Percentiles rank a stretch among this genome's conserved stretches.
phyloP scores from a whole-genome alignment of 768 basidiomycete species.

The Termitomyces sp. region DNA sequence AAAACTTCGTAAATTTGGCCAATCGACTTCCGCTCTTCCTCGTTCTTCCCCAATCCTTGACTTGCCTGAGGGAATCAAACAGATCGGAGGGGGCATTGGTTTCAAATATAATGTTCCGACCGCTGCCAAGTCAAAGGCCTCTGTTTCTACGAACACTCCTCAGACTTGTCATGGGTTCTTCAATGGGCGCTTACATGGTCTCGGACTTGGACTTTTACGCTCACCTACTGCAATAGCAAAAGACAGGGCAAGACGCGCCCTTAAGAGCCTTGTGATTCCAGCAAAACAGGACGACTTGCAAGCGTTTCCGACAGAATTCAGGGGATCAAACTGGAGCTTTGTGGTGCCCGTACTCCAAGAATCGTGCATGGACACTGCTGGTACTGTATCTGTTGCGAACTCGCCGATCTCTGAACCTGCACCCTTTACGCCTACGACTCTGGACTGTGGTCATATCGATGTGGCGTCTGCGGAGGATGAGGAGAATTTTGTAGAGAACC shows the following conservation, averaged over 20 bases:
- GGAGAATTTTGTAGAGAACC: constrained; percentile 3
- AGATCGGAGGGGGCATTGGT: constrained; percentile 51
- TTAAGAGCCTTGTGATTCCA: constrained; percentile 3
- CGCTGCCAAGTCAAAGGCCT: constrained; percentile 21
- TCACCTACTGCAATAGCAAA: constrained; percentile 11
- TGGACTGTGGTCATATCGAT: neutral
- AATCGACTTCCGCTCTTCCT: constrained; percentile 26
- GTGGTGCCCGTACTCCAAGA: constrained; percentile 6
- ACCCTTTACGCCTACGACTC: constrained; percentile 3
- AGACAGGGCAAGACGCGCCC: constrained; percentile 9
- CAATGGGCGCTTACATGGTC: constrained; percentile 6
- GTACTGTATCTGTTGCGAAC: neutral
- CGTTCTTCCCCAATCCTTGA: constrained; percentile 17
- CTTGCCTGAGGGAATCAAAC: constrained; percentile 43
- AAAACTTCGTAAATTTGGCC: constrained; percentile 37
- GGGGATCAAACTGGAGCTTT: constrained; percentile 16
- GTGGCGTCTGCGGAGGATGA: neutral
- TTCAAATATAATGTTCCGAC: constrained; percentile 38
- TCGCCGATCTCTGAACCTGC: constrained; percentile 9
- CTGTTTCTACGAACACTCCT: constrained; percentile 17
- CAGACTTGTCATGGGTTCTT: constrained; percentile 16
- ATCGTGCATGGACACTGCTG: neutral
- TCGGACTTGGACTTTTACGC: constrained; percentile 13
- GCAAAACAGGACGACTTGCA: neutral
- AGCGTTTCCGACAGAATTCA: constrained; percentile 5